Evolutionary conservation across 2,329 filamentous ascomycete species (phyloP), one percentile per base, ranked within the genome.

Genomic region (Phaeosphaeriaceae sp.): DNA sequence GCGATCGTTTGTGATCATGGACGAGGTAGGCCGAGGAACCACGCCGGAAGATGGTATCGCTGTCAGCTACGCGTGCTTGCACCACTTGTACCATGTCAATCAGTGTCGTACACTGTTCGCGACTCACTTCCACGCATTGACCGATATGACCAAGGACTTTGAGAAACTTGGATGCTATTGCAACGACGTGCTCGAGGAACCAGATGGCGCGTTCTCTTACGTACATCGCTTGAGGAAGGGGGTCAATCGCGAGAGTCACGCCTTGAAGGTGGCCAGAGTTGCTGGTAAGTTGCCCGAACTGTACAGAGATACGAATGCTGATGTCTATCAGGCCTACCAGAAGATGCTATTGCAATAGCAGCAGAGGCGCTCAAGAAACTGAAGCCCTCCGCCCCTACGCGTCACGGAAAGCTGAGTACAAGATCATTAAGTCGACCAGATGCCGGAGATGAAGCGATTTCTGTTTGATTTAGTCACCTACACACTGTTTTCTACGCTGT

Each of bases 11-110:
- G 94, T 84, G 60, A 94, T 99, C 76, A 98, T 99, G 94, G 95
- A 99, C 76, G 95, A 99, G 81, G 91, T 99, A 40, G 95, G 95
- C 0, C 86, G 95, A 48, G 95, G 95, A 9, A 99, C 96, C 0
- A 97, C 95, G 20, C 93, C 94, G 0, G 90, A 94, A 70, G 95
- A 98, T 75, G 95, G 95, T 2, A 86, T 90, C 1, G 95, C 95
- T 0, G 90, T 99, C 1, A 92, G 92, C 0, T 98, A 91, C 76
- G 95, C 94, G 1, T 93, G 90, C 70, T 81, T 99, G 50, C 87
- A 94, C 72, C 92, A 98, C 76, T 82, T 99, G 17, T 89, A 92
- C 67, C 84, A 88, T 49, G 81, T 90, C 21, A 97, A 95, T 74
- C 83, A 84, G 72, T 92, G 91, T 73, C 86, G 95, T 15, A 88